Conservation (phyloP, 495 filamentous ascomycete genomes). For the Tuber umbilicatum region DNA sequence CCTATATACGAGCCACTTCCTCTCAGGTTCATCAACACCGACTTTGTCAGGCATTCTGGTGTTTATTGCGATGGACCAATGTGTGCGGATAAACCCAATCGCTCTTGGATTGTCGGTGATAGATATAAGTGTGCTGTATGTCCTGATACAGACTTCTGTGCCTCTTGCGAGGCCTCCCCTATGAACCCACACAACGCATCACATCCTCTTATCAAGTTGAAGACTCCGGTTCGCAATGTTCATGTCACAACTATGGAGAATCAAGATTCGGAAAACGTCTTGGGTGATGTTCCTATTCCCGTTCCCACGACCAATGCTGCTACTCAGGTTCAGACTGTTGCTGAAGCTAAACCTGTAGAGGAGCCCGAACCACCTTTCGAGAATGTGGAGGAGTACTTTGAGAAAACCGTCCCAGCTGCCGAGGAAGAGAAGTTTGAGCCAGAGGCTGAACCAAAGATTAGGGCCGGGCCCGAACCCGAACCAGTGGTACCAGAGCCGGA, state of each 20-base stretch:
- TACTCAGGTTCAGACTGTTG: conserved; percentile 63
- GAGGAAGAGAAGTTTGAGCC: conserved; percentile 37
- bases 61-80: conserved; percentile 95
- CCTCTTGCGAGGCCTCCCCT: conserved; percentile 82
- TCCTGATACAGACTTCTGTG: conserved; percentile 93
- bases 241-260: conserved; percentile 78
- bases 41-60: conserved; percentile 60
- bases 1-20: conserved; percentile 73
- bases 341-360: conserved; percentile 60
- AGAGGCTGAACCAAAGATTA: neutral
- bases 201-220: conserved; percentile 95
- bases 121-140: conserved; percentile 98
- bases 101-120: conserved; percentile 71
- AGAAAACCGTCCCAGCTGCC: conserved; percentile 27
- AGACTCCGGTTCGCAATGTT: conserved; percentile 83
- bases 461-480: neutral
- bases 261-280: conserved; percentile 46
- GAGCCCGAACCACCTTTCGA: conserved; percentile 35
- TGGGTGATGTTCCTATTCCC: conserved; percentile 33
- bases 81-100: conserved; percentile 54
- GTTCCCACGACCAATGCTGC: conserved; percentile 50
- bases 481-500: conserved; percentile 2
- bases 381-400: conserved; percentile 41
- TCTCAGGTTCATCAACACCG: conserved; percentile 39
- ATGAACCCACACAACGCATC: conserved; percentile 81